Percentiles rank a stretch among this genome's conserved stretches.
Evolutionary conservation across 2,329 filamentous ascomycete species (phyloP).

Genomic region (Cladophialophora immunda): DNA sequence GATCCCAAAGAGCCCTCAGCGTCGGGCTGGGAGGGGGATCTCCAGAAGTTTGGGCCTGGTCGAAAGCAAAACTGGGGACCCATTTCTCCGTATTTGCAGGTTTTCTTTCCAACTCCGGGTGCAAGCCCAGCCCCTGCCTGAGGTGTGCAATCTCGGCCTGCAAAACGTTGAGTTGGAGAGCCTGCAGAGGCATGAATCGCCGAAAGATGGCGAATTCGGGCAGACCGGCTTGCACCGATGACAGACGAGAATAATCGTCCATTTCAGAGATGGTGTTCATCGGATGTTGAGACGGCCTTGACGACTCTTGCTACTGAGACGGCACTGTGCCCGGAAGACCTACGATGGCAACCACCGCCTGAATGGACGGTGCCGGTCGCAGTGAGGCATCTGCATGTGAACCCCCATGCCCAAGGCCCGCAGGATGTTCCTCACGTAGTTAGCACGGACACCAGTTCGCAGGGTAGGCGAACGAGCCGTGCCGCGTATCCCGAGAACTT

Average conservation of each 20-base stretch:
- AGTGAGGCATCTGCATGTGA: conserved; percentile 2
- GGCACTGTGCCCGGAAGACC: background rate
- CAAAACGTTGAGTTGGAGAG: conserved; percentile 42
- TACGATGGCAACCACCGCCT: background rate
- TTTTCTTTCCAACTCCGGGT: conserved; percentile 4
- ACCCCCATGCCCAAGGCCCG: background rate
- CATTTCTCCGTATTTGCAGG: background rate
- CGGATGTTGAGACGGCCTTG: background rate
- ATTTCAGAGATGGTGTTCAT: background rate
- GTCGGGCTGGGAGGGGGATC: background rate
- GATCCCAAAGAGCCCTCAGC: conserved; percentile 2
- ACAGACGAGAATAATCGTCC: conserved; percentile 4
- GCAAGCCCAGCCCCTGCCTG: conserved; percentile 26
- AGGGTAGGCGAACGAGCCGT: background rate
- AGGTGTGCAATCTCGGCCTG: conserved; percentile 45
- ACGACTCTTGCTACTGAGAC: background rate
- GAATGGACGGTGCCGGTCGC: background rate
- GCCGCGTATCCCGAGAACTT: background rate
- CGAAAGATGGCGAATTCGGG: conserved; percentile 41
- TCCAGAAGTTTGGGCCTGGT: background rate
- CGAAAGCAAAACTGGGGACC: conserved; percentile 1
- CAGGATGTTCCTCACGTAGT: background rate
- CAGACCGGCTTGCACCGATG: background rate
- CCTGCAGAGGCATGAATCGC: conserved; percentile 42
- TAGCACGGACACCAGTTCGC: conserved; percentile 2